Evolutionary conservation across 805 yeast species (phyloP).

Genomic region (Lipomyces chichibuensis): DNA sequence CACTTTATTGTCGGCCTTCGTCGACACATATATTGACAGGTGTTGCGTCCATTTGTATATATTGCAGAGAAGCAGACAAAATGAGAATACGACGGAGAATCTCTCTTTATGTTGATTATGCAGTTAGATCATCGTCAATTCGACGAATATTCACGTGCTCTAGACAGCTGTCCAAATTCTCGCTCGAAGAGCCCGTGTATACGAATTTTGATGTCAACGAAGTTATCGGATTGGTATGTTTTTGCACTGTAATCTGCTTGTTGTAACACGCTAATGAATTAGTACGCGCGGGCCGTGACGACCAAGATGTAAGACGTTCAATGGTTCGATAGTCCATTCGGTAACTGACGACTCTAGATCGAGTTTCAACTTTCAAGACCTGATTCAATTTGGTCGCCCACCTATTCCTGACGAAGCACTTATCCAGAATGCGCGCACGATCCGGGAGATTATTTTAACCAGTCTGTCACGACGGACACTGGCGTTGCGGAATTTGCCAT

Average conservation of each 20-base stretch:
- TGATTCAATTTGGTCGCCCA: conserved; percentile 38
- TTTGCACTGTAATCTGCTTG: background rate
- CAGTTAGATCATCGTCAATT: background rate
- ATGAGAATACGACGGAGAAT: background rate
- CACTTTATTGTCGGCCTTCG: background rate
- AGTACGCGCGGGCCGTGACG: conserved; percentile 8
- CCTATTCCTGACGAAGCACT: conserved; percentile 39
- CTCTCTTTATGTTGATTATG: background rate
- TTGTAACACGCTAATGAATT: background rate
- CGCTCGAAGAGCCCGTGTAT: conserved; percentile 25
- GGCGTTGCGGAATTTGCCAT: conserved; percentile 75
- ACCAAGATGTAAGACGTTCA: background rate
- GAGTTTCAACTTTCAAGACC: conserved; percentile 32
- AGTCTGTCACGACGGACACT: conserved; percentile 67
- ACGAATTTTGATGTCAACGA: conserved; percentile 12
- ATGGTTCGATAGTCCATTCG: background rate
- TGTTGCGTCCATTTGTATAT: background rate
- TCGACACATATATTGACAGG: background rate
- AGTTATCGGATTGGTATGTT: conserved; percentile 2
- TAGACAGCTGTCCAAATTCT: conserved; percentile 10
- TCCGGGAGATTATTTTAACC: conserved; percentile 36
- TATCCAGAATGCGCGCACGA: conserved; percentile 41
- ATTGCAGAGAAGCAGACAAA: background rate
- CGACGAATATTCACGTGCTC: conserved; percentile 8
- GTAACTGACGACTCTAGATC: background rate